Conservation (phyloP, 192 early-diverging fungal species). For the Martensiomyces pterosporus region DNA sequence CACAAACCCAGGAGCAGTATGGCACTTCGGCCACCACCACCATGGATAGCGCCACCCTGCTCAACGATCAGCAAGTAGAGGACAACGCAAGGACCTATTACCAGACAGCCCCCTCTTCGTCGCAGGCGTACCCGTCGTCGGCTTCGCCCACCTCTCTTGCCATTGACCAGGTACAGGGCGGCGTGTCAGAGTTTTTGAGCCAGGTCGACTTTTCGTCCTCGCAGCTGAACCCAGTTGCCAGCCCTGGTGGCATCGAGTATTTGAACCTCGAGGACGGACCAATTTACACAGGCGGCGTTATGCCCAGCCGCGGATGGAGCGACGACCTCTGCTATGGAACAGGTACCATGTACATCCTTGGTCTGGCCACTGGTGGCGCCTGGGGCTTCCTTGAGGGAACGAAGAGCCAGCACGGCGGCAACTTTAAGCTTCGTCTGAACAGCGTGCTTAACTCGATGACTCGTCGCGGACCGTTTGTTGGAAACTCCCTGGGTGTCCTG, state of each 20-base stretch:
- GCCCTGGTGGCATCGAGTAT: conserved; percentile 43
- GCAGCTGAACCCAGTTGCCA: conserved; percentile 28
- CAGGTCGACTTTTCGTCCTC: conserved; percentile 45
- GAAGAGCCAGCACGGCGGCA: conserved; percentile 55
- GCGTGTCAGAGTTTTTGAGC: conserved; percentile 42
- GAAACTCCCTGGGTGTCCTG: conserved; percentile 75
- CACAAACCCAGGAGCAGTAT: background rate
- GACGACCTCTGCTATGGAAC: conserved; percentile 85
- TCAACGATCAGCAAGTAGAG: conserved; percentile 15
- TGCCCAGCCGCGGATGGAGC: conserved; percentile 71
- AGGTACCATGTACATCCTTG: conserved; percentile 72
- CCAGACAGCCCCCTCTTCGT: conserved; percentile 13
- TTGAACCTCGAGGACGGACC: conserved; percentile 47
- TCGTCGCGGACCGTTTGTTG: conserved; percentile 77
- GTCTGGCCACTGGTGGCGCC: conserved; percentile 66
- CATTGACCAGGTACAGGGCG: conserved; percentile 32
- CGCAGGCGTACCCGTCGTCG: background rate
- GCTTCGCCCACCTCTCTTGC: conserved; percentile 9
- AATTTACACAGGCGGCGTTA: conserved; percentile 38
- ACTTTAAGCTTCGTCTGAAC: conserved; percentile 74
- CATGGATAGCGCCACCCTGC: conserved; percentile 13
- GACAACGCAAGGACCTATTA: conserved; percentile 11
- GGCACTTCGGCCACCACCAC: background rate
- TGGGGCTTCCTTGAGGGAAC: conserved; percentile 76
- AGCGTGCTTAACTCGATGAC: conserved; percentile 78